phyloP scores from a whole-genome alignment of 148 eudicot species.

The Selenicereus undatus region DNA sequence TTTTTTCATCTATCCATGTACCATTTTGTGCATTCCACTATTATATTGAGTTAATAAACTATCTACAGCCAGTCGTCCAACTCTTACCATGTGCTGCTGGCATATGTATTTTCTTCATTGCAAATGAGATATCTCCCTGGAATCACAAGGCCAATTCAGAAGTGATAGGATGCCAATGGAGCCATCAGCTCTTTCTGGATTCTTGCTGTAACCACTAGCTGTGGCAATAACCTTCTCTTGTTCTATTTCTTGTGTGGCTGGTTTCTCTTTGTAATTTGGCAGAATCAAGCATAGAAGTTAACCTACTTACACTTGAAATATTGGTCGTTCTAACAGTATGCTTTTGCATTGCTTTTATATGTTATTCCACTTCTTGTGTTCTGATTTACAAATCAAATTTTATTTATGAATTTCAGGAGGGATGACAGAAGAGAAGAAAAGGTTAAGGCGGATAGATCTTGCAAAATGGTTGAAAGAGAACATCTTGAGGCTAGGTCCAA shows the following conservation, averaged over 20 bases:
- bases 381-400: neutral
- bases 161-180: neutral
- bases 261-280: neutral
- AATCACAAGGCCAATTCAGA: neutral
- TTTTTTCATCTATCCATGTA: neutral
- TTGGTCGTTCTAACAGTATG: neutral
- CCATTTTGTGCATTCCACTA: neutral
- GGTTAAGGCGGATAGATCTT: constrained; percentile 63
- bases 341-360: neutral
- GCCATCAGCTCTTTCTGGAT: neutral
- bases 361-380: neutral
- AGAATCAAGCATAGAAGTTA: neutral
- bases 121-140: neutral
- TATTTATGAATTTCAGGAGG: constrained; percentile 60
- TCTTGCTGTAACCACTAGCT: neutral
- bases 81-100: neutral
- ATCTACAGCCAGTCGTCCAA: neutral
- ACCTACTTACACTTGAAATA: neutral
- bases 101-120: neutral
- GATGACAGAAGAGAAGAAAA: constrained; percentile 82
- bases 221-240: neutral
- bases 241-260: neutral
- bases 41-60: neutral
- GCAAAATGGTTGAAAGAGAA: constrained; percentile 97
- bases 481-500: constrained; percentile 94